Conservation (phyloP, 169 alveolate genomes). For the Theileria luwenshuni region DNA sequence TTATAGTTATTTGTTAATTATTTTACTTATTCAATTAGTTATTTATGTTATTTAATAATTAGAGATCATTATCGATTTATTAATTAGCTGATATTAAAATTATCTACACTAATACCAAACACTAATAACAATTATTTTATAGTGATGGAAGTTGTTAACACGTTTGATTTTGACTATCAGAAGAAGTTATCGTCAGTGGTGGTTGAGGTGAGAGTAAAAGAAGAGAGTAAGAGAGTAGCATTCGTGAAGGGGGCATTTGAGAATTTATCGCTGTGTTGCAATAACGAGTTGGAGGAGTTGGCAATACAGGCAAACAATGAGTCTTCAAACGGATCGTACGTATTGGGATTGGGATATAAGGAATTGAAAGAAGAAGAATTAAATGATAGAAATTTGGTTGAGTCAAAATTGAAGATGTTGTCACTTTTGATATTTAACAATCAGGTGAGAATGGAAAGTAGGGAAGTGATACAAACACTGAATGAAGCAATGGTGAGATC, state of each 20-base stretch:
- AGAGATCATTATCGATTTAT: no score
- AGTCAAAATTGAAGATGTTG: slow-evolving; percentile 68
- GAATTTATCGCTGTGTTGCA: slow-evolving; percentile 50
- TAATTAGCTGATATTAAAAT: no score
- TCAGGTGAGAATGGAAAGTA: slow-evolving; percentile 71
- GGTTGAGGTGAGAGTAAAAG: slow-evolving; percentile 39
- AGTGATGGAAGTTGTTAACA: slow-evolving; percentile 47
- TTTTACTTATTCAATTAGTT: no score
- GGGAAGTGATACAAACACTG: slow-evolving; percentile 62
- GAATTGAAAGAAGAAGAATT: slow-evolving; percentile 25
- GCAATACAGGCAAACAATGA: slow-evolving; percentile 35
- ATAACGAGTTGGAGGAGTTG: slow-evolving; percentile 26
- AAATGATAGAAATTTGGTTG: slow-evolving; percentile 62
- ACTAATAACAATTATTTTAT: slow-evolving; percentile 8
- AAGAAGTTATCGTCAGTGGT: slow-evolving; percentile 65
- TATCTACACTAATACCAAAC: not conserved
- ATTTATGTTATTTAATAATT: not conserved
- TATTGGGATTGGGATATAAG: slow-evolving; percentile 59
- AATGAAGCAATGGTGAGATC: slow-evolving; percentile 75
- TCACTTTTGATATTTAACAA: slow-evolving; percentile 74
- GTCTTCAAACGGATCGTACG: slow-evolving; percentile 61
- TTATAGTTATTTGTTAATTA: no score
- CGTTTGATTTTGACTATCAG: slow-evolving; percentile 66
- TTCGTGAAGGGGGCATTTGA: slow-evolving; percentile 70
- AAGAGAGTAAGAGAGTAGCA: slow-evolving; percentile 25